Conservation (phyloP, 192 early-diverging fungal genomes). For the Coemansia sp. region DNA sequence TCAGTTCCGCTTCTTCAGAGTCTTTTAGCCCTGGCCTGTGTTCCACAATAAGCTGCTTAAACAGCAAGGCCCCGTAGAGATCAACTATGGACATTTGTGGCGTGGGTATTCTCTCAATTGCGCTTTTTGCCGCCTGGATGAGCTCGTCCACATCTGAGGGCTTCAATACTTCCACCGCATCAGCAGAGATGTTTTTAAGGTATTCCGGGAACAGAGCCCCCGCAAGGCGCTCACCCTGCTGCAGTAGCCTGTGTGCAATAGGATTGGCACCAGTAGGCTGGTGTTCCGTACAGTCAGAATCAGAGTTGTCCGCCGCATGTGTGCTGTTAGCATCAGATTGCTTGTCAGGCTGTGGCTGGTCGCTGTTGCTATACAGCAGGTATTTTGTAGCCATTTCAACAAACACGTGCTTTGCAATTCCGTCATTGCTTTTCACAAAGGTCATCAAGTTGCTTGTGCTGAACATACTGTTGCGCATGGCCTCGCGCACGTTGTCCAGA, state of each 20-base stretch:
- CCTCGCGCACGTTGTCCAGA: constrained; percentile 56
- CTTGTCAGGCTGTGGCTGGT: background rate
- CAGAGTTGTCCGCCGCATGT: background rate
- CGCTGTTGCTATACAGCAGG: constrained; percentile 16
- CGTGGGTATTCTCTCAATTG: constrained; percentile 22
- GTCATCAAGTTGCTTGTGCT: constrained; percentile 34
- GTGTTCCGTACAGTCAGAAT: background rate
- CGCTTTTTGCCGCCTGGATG: constrained; percentile 14
- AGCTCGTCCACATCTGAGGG: constrained; percentile 32
- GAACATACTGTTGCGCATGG: constrained; percentile 65
- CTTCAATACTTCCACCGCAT: background rate
- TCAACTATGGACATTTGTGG: constrained; percentile 53
- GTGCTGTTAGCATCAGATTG: background rate
- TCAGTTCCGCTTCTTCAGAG: constrained; percentile 13
- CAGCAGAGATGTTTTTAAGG: background rate
- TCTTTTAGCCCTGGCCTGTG: constrained; percentile 6
- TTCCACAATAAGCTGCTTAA: constrained; percentile 47
- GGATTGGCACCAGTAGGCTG: background rate
- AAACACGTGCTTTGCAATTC: constrained; percentile 45
- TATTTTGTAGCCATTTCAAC: constrained; percentile 48
- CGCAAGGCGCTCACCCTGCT: constrained; percentile 3
- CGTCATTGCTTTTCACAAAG: constrained; percentile 35
- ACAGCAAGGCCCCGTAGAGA: constrained; percentile 53
- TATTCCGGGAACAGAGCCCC: constrained; percentile 17
- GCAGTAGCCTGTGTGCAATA: background rate